phyloP scores from a whole-genome alignment of 208 protist species.

The Trypanosoma vivax region DNA sequence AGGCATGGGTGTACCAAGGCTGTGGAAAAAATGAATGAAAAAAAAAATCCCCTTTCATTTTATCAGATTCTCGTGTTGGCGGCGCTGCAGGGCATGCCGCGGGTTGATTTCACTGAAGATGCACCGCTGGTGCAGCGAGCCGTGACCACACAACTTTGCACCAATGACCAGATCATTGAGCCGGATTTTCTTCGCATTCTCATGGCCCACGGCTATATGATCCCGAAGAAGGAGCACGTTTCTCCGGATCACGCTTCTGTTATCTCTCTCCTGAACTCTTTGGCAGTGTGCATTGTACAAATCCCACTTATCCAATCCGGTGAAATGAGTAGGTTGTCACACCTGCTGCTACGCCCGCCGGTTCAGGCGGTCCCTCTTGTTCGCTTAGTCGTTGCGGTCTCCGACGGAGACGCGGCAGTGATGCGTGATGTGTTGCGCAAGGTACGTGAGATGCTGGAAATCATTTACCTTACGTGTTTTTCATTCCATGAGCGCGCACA shows the following conservation, averaged over 20 bases:
- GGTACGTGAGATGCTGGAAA: background rate
- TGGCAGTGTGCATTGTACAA: slow-evolving; percentile 45
- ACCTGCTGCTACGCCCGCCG: slow-evolving; percentile 3
- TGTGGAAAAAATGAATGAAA: slow-evolving; percentile 9
- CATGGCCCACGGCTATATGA: slow-evolving; percentile 52
- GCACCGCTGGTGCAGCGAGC: slow-evolving; percentile 43
- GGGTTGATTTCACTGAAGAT: slow-evolving; percentile 45
- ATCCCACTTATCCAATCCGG: slow-evolving; percentile 19
- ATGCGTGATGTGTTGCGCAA: slow-evolving; percentile 5
- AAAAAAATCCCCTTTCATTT: slow-evolving; percentile 43
- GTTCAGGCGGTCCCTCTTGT: slow-evolving; percentile 1
- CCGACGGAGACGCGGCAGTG: background rate
- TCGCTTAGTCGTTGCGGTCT: slow-evolving; percentile 2
- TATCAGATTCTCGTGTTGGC: slow-evolving; percentile 58
- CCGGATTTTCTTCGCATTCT: slow-evolving; percentile 53
- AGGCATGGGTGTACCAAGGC: background rate
- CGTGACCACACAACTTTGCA: slow-evolving; percentile 32
- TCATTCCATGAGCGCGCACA: background rate
- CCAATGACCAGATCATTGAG: slow-evolving; percentile 5
- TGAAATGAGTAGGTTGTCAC: slow-evolving; percentile 14
- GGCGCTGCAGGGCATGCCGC: slow-evolving; percentile 63
- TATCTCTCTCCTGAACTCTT: slow-evolving; percentile 38
- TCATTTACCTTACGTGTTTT: slow-evolving; percentile 3
- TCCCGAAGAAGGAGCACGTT: slow-evolving; percentile 9
- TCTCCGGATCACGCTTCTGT: slow-evolving; percentile 18